phyloP scores from a whole-genome alignment of 306 rosid genomes.

The Quillaja saponaria region DNA sequence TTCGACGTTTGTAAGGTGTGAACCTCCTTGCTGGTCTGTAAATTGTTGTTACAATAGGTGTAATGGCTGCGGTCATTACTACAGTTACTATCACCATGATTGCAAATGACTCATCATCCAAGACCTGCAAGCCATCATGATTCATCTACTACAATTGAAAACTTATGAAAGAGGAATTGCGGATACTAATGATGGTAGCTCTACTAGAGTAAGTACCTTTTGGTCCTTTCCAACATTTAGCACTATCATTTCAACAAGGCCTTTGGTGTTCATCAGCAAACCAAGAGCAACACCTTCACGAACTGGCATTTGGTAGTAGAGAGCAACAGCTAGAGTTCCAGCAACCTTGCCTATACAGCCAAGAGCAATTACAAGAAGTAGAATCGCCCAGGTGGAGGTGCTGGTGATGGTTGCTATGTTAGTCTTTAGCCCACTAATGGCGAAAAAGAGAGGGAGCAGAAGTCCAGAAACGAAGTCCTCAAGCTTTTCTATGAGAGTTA shows the following conservation, averaged over 20 bases:
- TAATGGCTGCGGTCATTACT: conserved; percentile 64
- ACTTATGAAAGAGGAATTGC: neutral
- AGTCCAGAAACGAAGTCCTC: conserved; percentile 97
- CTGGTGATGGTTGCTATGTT: conserved; percentile 40
- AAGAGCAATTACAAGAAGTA: conserved; percentile 55
- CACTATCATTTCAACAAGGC: conserved; percentile 83
- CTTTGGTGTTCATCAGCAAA: conserved; percentile 92
- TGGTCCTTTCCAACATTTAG: conserved; percentile 91
- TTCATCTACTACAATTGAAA: neutral
- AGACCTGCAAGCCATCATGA: conserved; percentile 46
- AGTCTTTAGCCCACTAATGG: conserved; percentile 84
- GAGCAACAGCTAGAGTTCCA: conserved; percentile 62
- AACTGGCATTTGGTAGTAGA: conserved; percentile 59
- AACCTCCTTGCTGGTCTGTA: conserved; percentile 64
- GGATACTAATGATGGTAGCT: neutral
- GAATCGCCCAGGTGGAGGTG: conserved; percentile 48
- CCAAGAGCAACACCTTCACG: conserved; percentile 79
- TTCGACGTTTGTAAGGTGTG: conserved; percentile 62
- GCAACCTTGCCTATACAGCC: conserved; percentile 68
- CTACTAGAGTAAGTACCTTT: conserved; percentile 39
- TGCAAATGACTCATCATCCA: conserved; percentile 80
- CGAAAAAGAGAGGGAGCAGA: conserved; percentile 85
- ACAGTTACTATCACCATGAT: conserved; percentile 75
- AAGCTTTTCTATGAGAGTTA: conserved; percentile 83
- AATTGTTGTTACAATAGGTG: conserved; percentile 57